These are phyloP conservation scores for Macrolepiota fuliginosa DNA, from an alignment of 768 basidiomycete species.

Conservation along the genomic window DNA sequence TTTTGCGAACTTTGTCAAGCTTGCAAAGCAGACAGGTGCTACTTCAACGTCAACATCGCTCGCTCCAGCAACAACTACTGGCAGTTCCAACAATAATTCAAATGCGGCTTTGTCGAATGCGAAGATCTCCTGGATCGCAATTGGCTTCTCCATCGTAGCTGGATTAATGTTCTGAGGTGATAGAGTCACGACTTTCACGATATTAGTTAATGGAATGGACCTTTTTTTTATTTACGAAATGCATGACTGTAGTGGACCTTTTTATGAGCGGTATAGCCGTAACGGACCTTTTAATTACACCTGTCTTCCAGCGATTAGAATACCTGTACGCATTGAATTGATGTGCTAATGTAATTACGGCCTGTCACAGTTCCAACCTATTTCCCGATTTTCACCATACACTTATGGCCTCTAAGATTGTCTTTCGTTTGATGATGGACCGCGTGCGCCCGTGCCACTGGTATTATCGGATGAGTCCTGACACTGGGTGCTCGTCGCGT, in stretches of 20 bases:
- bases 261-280: too few relatives aligned
- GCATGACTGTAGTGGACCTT: too few relatives aligned
- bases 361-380: too few relatives aligned
- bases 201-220: neutral
- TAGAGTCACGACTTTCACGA: neutral
- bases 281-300: too few relatives aligned
- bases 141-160: neutral
- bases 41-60: constrained; percentile 15
- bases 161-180: neutral
- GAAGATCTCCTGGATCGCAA: neutral
- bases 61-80: neutral
- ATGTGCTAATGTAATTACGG: too few relatives aligned
- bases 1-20: constrained; percentile 46
- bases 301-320: too few relatives aligned
- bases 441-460: neutral
- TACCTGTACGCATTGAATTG: too few relatives aligned
- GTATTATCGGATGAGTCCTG: too few relatives aligned
- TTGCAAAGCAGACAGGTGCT: constrained; percentile 23
- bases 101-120: neutral
- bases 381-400: too few relatives aligned
- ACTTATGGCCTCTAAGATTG: neutral
- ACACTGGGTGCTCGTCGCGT: neutral
- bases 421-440: neutral
- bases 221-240: neutral
- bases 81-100: neutral